These are phyloP conservation scores for Botrytis byssoidea DNA, from an alignment of 2,329 filamentous ascomycete genomes.

Conservation along the genomic window DNA sequence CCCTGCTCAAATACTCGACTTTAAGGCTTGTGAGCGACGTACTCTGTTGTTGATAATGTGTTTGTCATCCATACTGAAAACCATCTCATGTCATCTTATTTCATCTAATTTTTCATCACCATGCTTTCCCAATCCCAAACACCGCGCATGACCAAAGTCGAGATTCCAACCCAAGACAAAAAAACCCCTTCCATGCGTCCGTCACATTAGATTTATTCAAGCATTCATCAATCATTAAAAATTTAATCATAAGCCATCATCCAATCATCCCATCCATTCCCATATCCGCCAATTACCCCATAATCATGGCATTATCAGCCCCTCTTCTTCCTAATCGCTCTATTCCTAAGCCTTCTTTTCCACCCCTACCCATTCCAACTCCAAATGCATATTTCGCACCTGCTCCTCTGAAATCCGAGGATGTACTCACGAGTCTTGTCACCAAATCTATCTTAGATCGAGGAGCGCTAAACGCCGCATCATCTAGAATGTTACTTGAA, in stretches of 20 bases:
- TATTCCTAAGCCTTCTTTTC: slow-evolving; percentile 35
- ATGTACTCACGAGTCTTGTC: slow-evolving; percentile 53
- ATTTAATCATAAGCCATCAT: neutral
- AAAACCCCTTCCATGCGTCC: neutral
- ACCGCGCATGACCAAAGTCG: neutral
- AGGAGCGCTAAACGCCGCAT: slow-evolving; percentile 70
- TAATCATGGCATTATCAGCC: slow-evolving; percentile 9
- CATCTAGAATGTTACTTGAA: slow-evolving; percentile 67
- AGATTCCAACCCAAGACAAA: neutral
- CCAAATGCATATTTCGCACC: slow-evolving; percentile 35
- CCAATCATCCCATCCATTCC: neutral
- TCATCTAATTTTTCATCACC: neutral
- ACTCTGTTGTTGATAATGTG: neutral
- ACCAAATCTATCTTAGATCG: slow-evolving; percentile 67
- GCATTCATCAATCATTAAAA: slow-evolving; percentile 19
- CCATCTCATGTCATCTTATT: neutral
- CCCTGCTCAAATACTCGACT: neutral
- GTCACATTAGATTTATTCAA: neutral
- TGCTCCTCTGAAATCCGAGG: slow-evolving; percentile 17
- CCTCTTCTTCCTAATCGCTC: slow-evolving; percentile 34
- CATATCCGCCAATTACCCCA: neutral
- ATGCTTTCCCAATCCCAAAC: neutral
- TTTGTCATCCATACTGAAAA: neutral
- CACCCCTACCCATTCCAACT: slow-evolving; percentile 31
- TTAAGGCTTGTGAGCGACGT: neutral